Evolutionary conservation across 148 eudicot genomes (phyloP).

Genomic region (Camellia japonica): DNA sequence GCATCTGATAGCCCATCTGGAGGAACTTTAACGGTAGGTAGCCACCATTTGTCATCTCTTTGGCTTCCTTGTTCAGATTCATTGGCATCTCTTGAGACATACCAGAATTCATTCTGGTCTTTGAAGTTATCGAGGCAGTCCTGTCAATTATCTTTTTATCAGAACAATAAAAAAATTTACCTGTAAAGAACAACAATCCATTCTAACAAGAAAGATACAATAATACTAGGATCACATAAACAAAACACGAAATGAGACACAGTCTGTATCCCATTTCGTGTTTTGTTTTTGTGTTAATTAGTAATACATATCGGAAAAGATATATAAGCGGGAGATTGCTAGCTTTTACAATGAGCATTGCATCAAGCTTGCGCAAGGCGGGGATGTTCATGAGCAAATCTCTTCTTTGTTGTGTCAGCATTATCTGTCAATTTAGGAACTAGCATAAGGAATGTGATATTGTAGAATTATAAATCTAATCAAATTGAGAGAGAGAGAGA

Average conservation of each 20-base stretch:
- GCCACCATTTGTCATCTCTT: slow-evolving; percentile 50
- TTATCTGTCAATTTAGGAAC: slow-evolving; percentile 34
- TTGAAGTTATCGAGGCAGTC: slow-evolving; percentile 55
- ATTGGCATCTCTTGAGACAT: slow-evolving; percentile 37
- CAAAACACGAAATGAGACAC: too few relatives aligned
- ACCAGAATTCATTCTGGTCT: slow-evolving; percentile 44
- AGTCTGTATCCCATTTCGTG: too few relatives aligned
- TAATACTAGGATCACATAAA: too few relatives aligned
- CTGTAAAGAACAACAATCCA: too few relatives aligned
- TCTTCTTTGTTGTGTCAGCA: slow-evolving; percentile 51
- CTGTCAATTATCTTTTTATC: slow-evolving; percentile 25
- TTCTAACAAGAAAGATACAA: too few relatives aligned
- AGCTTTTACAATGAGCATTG: slow-evolving; percentile 50
- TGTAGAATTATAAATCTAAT: too few relatives aligned
- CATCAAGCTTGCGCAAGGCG: slow-evolving; percentile 58
- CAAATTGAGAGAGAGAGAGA: background rate
- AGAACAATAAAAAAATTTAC: background rate
- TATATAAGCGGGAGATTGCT: background rate
- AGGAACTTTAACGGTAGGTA: slow-evolving; percentile 45
- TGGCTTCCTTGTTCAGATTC: slow-evolving; percentile 27
- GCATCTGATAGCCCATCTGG: slow-evolving; percentile 39
- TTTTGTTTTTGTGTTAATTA: too few relatives aligned
- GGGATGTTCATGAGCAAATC: slow-evolving; percentile 59
- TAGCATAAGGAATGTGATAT: background rate
- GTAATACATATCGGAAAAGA: background rate